Evolutionary conservation across 2,329 filamentous ascomycete genomes (phyloP), one percentile per base, ranked within the genome.

Genomic region (Cladophialophora psammophila): DNA sequence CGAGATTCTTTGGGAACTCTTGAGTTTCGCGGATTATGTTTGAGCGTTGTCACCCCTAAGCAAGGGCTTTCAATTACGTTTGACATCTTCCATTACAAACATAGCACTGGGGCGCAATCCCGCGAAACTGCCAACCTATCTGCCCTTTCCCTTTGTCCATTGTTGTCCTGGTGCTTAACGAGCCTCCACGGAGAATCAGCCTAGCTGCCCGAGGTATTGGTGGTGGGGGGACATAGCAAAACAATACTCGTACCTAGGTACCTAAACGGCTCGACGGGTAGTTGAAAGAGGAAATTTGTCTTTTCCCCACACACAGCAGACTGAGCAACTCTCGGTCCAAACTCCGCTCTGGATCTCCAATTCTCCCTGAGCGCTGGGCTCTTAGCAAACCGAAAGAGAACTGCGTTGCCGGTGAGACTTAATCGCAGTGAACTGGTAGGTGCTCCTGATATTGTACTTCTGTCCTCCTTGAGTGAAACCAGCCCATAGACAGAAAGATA

Each of bases 1-100:
- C 63, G 9, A 42, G 69, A 20, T 71, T 71, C 59, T 69, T 69
- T 45, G 69, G 69, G 12, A 63, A 55, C 26, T 45, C 60, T 48
- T 59, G 53, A 60, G 18, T 36, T 45, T 60, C 31, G n/a, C 26
- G 40, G 7, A 31, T 36, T 9, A 38, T 53, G 18, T 45, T 56
- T 12, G n/a, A 50, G 56, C 26, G 32, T 50, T 38, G 10, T 50
- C n/a, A 60, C 20, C n/a, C 13, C 31, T 2, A 36, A 4, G 15
- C n/a, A 36, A 50, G n/a, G 7, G n/a, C 15, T 36, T 34, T 13
- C 8, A 31, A 36, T 7, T 13, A 13, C 10, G 8, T 38, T 38
- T 35, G 57, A 7, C n/a, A 20, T 48, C n/a, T 12, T 26, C 4
- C 18, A 13, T 50, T 31, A 31, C 32, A 53, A 36, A 42, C 53